Conservation (phyloP, 441 rosid genomes). For the Croton laevigatus region DNA sequence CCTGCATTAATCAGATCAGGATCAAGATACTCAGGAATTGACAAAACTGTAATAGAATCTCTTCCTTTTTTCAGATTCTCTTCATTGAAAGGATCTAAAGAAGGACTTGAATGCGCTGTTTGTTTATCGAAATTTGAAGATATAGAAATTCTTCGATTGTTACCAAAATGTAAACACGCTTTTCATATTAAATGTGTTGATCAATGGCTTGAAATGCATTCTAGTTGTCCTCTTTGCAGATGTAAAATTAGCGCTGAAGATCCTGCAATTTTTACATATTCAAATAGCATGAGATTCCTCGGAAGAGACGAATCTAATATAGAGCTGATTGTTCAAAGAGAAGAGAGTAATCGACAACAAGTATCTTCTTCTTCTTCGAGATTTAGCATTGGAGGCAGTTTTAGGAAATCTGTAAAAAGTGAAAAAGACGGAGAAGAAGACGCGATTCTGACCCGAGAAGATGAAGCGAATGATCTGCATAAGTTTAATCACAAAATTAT, state of each 20-base stretch:
- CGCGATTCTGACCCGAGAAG: conserved; percentile 30
- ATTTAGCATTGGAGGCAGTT: conserved; percentile 75
- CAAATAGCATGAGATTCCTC: conserved; percentile 55
- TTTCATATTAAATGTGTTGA: conserved; percentile 83
- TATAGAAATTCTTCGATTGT: conserved; percentile 58
- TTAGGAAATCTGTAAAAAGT: conserved; percentile 30
- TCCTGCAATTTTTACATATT: conserved; percentile 36
- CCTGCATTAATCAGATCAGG: conserved; percentile 30
- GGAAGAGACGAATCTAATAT: conserved; percentile 47
- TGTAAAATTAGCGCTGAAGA: conserved; percentile 49
- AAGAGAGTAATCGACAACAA: conserved; percentile 39
- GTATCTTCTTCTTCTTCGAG: conserved; percentile 37
- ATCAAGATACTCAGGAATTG: conserved; percentile 70
- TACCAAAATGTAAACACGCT: conserved; percentile 80
- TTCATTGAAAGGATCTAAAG: conserved; percentile 44
- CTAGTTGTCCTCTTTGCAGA: conserved; percentile 90
- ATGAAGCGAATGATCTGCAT: conserved; percentile 32
- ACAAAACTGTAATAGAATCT: conserved; percentile 54
- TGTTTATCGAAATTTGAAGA: conserved; percentile 87
- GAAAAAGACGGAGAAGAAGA: conserved; percentile 38
- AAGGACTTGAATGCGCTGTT: conserved; percentile 76
- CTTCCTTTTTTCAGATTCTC: conserved; percentile 71
- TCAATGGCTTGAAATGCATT: conserved; percentile 88
- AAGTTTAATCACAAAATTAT: conserved; percentile 67
- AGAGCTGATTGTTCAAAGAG: conserved; percentile 68